phyloP scores from a whole-genome alignment of 805 yeast species.

The Cyberlindnera xishuangbannaensis region DNA sequence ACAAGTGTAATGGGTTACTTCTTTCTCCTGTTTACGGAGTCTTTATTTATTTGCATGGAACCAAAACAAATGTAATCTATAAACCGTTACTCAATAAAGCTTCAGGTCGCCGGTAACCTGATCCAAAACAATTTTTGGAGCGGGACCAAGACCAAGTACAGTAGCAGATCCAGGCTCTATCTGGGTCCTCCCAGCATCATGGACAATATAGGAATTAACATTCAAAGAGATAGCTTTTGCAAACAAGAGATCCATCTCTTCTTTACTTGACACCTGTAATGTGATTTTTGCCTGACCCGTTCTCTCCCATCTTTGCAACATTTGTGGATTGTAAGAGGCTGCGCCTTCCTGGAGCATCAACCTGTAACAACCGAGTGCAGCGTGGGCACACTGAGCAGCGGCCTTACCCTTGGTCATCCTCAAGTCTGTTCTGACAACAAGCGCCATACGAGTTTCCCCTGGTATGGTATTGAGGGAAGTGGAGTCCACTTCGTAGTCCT shows the following conservation, averaged over 20 bases:
- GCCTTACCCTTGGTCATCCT: conserved; percentile 93
- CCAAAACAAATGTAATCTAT: not conserved
- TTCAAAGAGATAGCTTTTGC: conserved; percentile 79
- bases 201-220: conserved; percentile 73
- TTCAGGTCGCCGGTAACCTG: conserved; percentile 75
- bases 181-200: conserved; percentile 97
- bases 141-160: conserved; percentile 96
- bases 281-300: conserved; percentile 94
- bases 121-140: conserved; percentile 77
- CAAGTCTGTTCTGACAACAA: conserved; percentile 82
- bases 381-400: conserved; percentile 98
- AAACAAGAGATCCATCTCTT: conserved; percentile 66
- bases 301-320: conserved; percentile 70
- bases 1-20: conserved; percentile 9
- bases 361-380: conserved; percentile 87
- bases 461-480: conserved; percentile 55
- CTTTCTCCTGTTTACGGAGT: no score
- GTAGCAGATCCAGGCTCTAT: conserved; percentile 95
- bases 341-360: conserved; percentile 48
- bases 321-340: conserved; percentile 50
- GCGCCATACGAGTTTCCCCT: conserved; percentile 82
- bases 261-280: conserved; percentile 62
- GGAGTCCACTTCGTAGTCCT: conserved; percentile 55
- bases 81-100: conserved; percentile 41
- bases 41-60: no score